A percentile compares a stretch with the other conserved stretches of the same genome.
Evolutionary conservation across 805 yeast species (phyloP).

Genomic region (Ogataea kodamae): DNA sequence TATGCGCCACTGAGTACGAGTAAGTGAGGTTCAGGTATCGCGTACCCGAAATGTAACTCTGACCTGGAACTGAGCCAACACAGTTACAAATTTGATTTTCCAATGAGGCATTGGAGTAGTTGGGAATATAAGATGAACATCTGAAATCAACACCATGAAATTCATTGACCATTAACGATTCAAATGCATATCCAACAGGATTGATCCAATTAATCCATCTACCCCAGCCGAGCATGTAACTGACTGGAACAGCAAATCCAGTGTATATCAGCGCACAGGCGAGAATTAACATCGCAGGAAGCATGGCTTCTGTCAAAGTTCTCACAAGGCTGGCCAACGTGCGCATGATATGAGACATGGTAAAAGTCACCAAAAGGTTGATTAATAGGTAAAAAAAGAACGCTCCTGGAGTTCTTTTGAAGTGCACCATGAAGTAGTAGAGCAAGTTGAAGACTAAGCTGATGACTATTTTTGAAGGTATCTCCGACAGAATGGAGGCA

Average conservation of each 20-base stretch:
- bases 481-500: slow-evolving; percentile 56
- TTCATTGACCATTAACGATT: slow-evolving; percentile 54
- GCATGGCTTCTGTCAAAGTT: slow-evolving; percentile 52
- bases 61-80: slow-evolving; percentile 41
- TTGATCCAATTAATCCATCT: slow-evolving; percentile 61
- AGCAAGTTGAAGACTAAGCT: slow-evolving; percentile 47
- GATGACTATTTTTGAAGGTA: slow-evolving; percentile 46
- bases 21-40: slow-evolving; percentile 49
- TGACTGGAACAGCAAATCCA: slow-evolving; percentile 58
- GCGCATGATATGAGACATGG: slow-evolving; percentile 55
- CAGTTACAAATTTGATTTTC: slow-evolving; percentile 47
- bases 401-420: slow-evolving; percentile 48
- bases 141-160: slow-evolving; percentile 41
- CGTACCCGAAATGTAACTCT: slow-evolving; percentile 48
- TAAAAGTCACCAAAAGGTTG: slow-evolving; percentile 40
- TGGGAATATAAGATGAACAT: slow-evolving; percentile 44
- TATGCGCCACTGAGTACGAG: slow-evolving; percentile 50
- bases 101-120: slow-evolving; percentile 40
- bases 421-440: slow-evolving; percentile 51
- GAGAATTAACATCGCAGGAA: slow-evolving; percentile 52
- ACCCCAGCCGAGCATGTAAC: slow-evolving; percentile 59
- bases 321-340: slow-evolving; percentile 47
- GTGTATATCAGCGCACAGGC: slow-evolving; percentile 47
- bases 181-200: slow-evolving; percentile 56
- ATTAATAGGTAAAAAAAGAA: slow-evolving; percentile 52